A percentile compares a stretch with the other conserved stretches of the same genome.
These are phyloP conservation scores for Podaxis sp. DNA, from an alignment of 768 basidiomycete species.

Conservation along the genomic window DNA sequence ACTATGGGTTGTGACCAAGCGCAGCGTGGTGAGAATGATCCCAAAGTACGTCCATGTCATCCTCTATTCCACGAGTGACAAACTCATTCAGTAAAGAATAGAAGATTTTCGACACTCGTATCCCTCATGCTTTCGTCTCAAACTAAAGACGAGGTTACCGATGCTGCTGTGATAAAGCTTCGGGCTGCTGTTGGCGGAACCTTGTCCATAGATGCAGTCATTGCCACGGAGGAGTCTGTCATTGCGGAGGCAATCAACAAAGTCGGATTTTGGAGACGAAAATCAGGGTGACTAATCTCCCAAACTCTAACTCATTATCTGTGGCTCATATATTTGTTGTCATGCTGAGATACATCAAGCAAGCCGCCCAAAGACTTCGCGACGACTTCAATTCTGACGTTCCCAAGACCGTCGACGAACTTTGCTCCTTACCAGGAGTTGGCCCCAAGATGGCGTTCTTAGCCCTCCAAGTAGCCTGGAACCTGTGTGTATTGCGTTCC, in stretches of 20 bases:
- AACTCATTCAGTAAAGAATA: constrained; percentile 45
- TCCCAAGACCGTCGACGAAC: constrained; percentile 81
- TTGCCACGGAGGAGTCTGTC: constrained; percentile 54
- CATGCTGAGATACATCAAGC: constrained; percentile 62
- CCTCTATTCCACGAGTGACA: neutral
- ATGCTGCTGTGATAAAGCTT: constrained; percentile 72
- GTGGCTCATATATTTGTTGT: neutral
- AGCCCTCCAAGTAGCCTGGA: constrained; percentile 79
- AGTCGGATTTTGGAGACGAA: constrained; percentile 91
- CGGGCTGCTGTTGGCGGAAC: constrained; percentile 72
- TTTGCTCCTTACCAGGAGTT: constrained; percentile 86
- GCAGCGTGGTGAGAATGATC: constrained; percentile 56
- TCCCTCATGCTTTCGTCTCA: constrained; percentile 96
- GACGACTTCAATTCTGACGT: constrained; percentile 81
- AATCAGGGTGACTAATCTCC: constrained; percentile 58
- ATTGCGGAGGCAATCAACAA: constrained; percentile 78
- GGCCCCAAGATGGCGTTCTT: constrained; percentile 98
- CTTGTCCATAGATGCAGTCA: constrained; percentile 68
- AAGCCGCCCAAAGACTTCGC: constrained; percentile 61
- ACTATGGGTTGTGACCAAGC: constrained; percentile 85
- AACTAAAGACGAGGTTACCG: constrained; percentile 89
- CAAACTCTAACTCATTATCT: neutral
- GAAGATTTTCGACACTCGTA: constrained; percentile 80
- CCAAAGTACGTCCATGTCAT: constrained; percentile 42
- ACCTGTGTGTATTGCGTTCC: constrained; percentile 46